Evolutionary conservation across 345 rosid genomes (phyloP).

Genomic region (Geranium brycei): DNA sequence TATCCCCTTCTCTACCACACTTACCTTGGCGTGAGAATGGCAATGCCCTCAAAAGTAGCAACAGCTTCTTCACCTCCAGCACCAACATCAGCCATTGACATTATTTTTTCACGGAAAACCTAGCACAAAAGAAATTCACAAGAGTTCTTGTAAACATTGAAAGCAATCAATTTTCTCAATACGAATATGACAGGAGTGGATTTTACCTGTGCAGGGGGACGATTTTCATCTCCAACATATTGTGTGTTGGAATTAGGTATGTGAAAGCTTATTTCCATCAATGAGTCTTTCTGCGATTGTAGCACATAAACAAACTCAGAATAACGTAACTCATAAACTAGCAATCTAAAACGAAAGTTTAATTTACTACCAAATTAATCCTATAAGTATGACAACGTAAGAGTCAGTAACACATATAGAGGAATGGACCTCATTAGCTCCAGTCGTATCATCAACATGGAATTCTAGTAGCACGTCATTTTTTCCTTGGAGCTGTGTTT

Average conservation of each 20-base stretch:
- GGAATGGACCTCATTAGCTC: conserved; percentile 77
- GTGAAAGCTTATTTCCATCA: conserved; percentile 95
- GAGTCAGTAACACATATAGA: neutral
- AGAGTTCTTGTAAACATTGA: conserved; percentile 1
- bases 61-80: conserved; percentile 87
- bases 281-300: conserved; percentile 63
- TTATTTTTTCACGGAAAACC: conserved; percentile 71
- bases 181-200: neutral
- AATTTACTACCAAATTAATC: neutral
- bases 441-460: conserved; percentile 93
- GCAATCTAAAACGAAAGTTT: neutral
- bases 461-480: conserved; percentile 89
- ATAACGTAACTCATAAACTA: neutral
- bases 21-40: conserved; percentile 92
- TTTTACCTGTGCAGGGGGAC: conserved; percentile 73
- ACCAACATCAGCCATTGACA: conserved; percentile 75
- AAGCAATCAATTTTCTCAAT: neutral
- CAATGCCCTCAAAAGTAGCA: conserved; percentile 80
- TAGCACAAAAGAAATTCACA: conserved; percentile 13
- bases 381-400: neutral
- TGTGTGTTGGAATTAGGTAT: conserved; percentile 81
- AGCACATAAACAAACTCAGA: conserved; percentile 3
- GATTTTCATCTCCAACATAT: conserved; percentile 86
- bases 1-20: neutral
- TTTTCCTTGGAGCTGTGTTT: conserved; percentile 84